Conservation (phyloP, 2,329 filamentous ascomycete species). For the Zalaria sp. region DNA sequence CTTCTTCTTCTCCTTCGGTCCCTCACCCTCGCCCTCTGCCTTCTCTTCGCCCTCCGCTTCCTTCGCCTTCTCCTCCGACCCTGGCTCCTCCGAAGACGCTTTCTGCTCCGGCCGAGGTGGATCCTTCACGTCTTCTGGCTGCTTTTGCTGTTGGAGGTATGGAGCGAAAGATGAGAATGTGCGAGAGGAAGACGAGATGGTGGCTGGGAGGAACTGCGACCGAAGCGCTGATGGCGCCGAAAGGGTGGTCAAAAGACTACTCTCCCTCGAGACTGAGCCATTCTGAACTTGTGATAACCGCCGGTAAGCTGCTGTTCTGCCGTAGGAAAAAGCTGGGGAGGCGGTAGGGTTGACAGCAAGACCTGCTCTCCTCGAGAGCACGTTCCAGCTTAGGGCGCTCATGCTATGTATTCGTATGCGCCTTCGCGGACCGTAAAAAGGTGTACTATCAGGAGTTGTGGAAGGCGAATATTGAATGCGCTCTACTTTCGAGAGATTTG, state of each 20-base stretch:
- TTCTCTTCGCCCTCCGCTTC: conserved; percentile 24
- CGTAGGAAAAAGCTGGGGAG: conserved; percentile 24
- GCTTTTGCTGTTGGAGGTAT: conserved; percentile 7
- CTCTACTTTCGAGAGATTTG: no score
- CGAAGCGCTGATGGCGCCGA: conserved; percentile 23
- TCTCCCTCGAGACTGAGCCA: background rate
- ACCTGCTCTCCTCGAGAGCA: conserved; percentile 25
- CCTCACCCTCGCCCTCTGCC: conserved; percentile 19
- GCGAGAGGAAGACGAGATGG: conserved; percentile 21
- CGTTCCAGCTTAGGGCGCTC: conserved; percentile 21
- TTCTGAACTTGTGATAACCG: conserved; percentile 21
- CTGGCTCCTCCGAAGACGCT: conserved; percentile 31
- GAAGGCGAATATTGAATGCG: no score
- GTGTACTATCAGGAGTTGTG: no score
- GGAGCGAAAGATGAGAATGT: background rate
- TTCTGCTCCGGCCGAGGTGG: background rate
- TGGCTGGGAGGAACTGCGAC: conserved; percentile 29
- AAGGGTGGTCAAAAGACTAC: conserved; percentile 3
- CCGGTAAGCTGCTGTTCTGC: conserved; percentile 33
- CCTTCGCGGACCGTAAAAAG: background rate
- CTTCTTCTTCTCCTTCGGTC: conserved; percentile 46
- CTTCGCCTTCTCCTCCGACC: conserved; percentile 12
- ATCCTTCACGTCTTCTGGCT: conserved; percentile 18
- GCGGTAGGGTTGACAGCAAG: conserved; percentile 20
- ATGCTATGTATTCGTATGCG: conserved; percentile 20